Conservation (phyloP, 371 early-diverging fungal genomes). For the Fennellomyces sp. region DNA sequence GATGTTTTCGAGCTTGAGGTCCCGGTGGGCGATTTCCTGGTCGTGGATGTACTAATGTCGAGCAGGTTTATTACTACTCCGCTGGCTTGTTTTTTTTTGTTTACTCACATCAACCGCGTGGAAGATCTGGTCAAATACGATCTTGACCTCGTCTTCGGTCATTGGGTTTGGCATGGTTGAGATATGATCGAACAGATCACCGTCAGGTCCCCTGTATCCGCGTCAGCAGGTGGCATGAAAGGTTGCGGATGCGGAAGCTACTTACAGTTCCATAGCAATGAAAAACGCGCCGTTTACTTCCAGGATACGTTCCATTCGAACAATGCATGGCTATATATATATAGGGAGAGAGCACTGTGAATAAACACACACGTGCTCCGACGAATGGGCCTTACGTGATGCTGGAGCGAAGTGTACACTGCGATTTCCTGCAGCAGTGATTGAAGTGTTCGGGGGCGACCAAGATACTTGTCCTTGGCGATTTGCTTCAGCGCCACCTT, state of each 20-base stretch:
- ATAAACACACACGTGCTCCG: neutral
- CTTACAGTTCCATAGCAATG: conserved; percentile 36
- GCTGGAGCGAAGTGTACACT: conserved; percentile 21
- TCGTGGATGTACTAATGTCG: conserved; percentile 8
- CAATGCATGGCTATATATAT: conserved; percentile 24
- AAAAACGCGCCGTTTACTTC: conserved; percentile 14
- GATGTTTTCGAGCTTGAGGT: conserved; percentile 75
- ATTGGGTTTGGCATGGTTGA: neutral
- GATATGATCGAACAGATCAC: conserved; percentile 27
- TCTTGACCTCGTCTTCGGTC: conserved; percentile 23
- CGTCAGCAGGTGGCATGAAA: too few species aligned
- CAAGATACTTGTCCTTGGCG: neutral
- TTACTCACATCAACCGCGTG: conserved; percentile 26
- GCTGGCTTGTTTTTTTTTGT: too few species aligned
- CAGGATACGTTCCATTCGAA: conserved; percentile 16
- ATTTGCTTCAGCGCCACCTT: neutral
- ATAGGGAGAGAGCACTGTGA: too few species aligned
- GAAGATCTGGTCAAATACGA: conserved; percentile 32
- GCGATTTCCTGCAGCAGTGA: conserved; percentile 18
- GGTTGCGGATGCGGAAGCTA: too few species aligned
- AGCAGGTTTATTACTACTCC: too few species aligned
- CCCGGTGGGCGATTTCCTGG: conserved; percentile 44
- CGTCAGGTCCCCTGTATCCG: conserved; percentile 20
- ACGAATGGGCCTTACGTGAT: conserved; percentile 19
- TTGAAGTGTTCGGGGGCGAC: neutral